Evolutionary conservation across 2,329 filamentous ascomycete genomes (phyloP).

Genomic region (Fusarium azukiicola): DNA sequence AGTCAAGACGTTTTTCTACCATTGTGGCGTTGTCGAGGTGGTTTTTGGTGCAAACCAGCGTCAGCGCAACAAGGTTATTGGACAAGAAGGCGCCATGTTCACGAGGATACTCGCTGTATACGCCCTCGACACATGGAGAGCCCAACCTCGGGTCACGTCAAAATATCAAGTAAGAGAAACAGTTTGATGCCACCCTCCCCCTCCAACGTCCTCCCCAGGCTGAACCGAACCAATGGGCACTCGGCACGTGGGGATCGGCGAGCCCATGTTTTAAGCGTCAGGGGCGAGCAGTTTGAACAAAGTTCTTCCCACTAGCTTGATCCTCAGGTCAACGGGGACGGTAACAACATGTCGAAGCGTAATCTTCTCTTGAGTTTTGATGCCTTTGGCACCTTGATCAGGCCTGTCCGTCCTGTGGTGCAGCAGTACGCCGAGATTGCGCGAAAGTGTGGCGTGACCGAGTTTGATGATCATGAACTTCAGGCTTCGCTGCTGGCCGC

Average conservation of each 20-base stretch:
- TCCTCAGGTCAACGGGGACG: neutral
- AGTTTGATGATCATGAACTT: slow-evolving; percentile 41
- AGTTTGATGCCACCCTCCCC: neutral
- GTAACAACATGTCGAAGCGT: slow-evolving; percentile 55
- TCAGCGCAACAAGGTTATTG: too few species aligned
- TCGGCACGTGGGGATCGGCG: neutral
- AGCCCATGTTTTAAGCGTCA: slow-evolving; percentile 15
- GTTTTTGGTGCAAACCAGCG: too few species aligned
- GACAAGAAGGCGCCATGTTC: too few species aligned
- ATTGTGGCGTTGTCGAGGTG: too few species aligned
- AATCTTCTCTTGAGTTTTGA: slow-evolving; percentile 48
- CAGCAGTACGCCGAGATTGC: slow-evolving; percentile 47
- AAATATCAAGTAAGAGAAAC: too few species aligned
- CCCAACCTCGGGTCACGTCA: too few species aligned
- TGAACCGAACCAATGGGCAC: slow-evolving; percentile 3
- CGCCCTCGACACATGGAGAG: too few species aligned
- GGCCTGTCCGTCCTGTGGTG: slow-evolving; percentile 37
- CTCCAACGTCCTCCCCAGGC: neutral
- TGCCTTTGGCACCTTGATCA: slow-evolving; percentile 43
- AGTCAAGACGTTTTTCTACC: too few species aligned
- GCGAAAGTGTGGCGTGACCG: slow-evolving; percentile 41
- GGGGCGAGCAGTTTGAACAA: slow-evolving; percentile 6
- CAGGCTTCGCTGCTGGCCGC: slow-evolving; percentile 36
- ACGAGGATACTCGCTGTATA: too few species aligned
- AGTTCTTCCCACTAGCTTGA: slow-evolving; percentile 13